Percentiles rank a stretch among this genome's conserved stretches.
Conservation (phyloP, 2,329 filamentous ascomycete species). For the Aspergillus alliaceus region DNA sequence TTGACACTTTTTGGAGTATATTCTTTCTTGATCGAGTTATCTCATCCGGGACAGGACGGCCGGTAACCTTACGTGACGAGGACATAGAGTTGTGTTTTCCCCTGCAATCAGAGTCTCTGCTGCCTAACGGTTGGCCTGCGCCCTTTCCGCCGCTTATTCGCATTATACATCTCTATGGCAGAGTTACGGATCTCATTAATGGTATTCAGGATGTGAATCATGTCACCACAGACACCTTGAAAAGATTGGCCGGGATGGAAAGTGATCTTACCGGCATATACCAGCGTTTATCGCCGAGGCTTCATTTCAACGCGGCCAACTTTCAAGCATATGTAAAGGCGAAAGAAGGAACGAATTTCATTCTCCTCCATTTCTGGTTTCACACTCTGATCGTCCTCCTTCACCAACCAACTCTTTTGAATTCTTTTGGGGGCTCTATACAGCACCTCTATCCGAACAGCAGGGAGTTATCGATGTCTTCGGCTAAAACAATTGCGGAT, state of each 20-base stretch:
- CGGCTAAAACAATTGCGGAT: conserved; percentile 87
- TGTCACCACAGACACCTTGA: conserved; percentile 72
- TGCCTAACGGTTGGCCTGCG: conserved; percentile 67
- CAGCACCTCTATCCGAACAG: conserved; percentile 77
- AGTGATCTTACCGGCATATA: conserved; percentile 72
- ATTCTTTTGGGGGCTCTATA: conserved; percentile 69
- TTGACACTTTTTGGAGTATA: conserved; percentile 87
- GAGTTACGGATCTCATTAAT: conserved; percentile 81
- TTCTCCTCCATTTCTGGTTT: conserved; percentile 85
- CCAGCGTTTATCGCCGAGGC: conserved; percentile 69
- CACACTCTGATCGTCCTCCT: conserved; percentile 82
- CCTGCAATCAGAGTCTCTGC: conserved; percentile 52
- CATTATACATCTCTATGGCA: conserved; percentile 82
- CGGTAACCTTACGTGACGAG: conserved; percentile 78
- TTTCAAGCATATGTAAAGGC: conserved; percentile 81
- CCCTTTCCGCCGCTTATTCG: conserved; percentile 78
- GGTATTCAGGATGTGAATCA: conserved; percentile 73
- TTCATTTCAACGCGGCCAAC: conserved; percentile 83
- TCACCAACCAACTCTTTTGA: conserved; percentile 78
- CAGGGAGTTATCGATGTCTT: conserved; percentile 79
- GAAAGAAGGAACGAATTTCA: conserved; percentile 82
- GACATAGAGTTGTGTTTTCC: conserved; percentile 79
- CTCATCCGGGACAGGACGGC: conserved; percentile 80
- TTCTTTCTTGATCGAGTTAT: conserved; percentile 86
- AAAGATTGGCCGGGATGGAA: conserved; percentile 74